Evolutionary conservation across 352 stramenopile species (phyloP).

Genomic region (Phytophthora europaea): DNA sequence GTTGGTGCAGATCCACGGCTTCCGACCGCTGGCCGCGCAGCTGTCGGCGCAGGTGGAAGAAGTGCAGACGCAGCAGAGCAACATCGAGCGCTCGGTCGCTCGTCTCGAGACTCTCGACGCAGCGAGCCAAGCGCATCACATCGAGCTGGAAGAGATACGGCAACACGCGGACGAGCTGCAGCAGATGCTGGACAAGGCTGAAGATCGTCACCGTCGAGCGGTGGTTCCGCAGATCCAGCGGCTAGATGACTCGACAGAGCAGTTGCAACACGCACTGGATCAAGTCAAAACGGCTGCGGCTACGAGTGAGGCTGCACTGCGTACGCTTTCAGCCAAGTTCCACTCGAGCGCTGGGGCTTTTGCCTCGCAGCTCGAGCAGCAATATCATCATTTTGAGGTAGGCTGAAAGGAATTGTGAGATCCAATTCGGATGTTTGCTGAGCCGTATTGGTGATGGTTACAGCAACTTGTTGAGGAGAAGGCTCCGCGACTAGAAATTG

Average conservation of each 20-base stretch:
- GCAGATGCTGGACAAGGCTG: constrained; percentile 21
- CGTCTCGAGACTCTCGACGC: constrained; percentile 19
- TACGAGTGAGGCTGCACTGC: constrained; percentile 36
- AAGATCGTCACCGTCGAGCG: constrained; percentile 25
- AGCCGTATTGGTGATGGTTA: background rate
- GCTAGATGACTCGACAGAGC: constrained; percentile 25
- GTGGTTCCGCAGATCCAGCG: constrained; percentile 20
- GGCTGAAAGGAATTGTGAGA: background rate
- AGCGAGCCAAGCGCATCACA: constrained; percentile 7
- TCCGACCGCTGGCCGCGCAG: constrained; percentile 49
- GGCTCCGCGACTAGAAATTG: constrained; percentile 28
- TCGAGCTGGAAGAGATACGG: constrained; percentile 18
- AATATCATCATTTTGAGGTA: constrained; percentile 44
- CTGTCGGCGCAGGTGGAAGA: constrained; percentile 37
- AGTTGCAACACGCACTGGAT: constrained; percentile 26
- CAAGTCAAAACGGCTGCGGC: constrained; percentile 28
- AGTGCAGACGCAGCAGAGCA: constrained; percentile 22
- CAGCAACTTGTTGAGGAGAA: constrained; percentile 34
- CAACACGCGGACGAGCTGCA: constrained; percentile 27
- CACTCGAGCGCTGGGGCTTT: constrained; percentile 36
- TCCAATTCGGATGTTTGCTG: background rate
- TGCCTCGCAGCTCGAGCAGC: constrained; percentile 37
- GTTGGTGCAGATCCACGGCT: constrained; percentile 65
- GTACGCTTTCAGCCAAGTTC: constrained; percentile 50
- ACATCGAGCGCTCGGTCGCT: constrained; percentile 14